phyloP scores from a whole-genome alignment of 2,329 filamentous ascomycete genomes.

The Microsporum audouinii region DNA sequence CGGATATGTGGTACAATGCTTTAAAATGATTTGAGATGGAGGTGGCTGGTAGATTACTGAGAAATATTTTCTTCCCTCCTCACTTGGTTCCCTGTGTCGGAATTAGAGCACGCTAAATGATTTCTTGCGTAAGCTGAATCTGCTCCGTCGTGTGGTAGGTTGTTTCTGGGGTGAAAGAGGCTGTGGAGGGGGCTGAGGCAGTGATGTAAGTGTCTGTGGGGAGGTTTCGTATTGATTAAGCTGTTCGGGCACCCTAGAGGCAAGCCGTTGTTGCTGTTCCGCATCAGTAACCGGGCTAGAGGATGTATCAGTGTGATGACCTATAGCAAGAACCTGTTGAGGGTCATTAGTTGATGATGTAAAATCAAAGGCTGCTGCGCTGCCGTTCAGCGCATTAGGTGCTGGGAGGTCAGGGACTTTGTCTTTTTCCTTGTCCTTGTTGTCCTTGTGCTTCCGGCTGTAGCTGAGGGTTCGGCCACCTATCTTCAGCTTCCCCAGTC shows the following conservation, averaged over 20 bases:
- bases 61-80: neutral
- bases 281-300: neutral
- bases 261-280: neutral
- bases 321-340: neutral
- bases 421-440: constrained; percentile 28
- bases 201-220: neutral
- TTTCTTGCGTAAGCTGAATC: constrained; percentile 36
- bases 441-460: constrained; percentile 42
- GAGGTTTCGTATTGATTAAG: neutral
- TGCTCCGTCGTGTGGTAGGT: constrained; percentile 24
- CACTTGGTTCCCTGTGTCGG: neutral
- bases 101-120: constrained; percentile 30
- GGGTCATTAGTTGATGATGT: neutral
- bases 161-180: neutral
- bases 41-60: neutral
- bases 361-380: neutral
- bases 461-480: constrained; percentile 69
- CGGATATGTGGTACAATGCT: constrained; percentile 1
- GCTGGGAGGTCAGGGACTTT: constrained; percentile 7
- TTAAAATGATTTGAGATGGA: neutral
- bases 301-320: neutral
- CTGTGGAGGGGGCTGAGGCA: neutral
- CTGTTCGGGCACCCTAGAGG: neutral
- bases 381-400: neutral
- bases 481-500: constrained; percentile 55